phyloP scores from a whole-genome alignment of 108 stramenopile species.

The Cyclotella baltica region DNA sequence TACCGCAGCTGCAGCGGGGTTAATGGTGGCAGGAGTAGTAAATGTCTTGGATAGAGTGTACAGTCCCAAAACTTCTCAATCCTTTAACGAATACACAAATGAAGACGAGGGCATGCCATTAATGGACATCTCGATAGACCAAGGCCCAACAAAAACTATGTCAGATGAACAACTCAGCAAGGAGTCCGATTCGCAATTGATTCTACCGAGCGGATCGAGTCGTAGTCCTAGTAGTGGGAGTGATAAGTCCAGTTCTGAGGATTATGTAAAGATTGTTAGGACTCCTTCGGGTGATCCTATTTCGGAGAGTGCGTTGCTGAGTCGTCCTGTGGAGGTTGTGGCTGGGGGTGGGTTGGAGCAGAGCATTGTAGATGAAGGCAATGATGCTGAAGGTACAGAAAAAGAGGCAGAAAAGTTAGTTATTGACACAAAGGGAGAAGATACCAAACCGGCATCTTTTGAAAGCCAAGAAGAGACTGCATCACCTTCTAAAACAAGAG shows the following conservation, averaged over 20 bases:
- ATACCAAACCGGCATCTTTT: too few species aligned
- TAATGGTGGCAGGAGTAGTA: constrained; percentile 3
- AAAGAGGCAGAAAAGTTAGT: neutral
- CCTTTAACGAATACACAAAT: neutral
- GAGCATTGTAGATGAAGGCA: neutral
- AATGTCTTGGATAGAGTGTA: constrained; percentile 8
- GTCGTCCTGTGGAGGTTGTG: constrained; percentile 15
- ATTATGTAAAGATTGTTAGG: constrained; percentile 27
- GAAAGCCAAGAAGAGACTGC: too few species aligned
- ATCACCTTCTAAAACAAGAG: too few species aligned
- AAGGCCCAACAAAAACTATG: neutral
- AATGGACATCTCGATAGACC: neutral
- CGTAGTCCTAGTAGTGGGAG: neutral
- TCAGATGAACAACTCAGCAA: neutral
- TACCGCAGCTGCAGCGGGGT: neutral
- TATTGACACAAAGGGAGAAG: neutral
- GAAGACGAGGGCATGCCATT: constrained; percentile 6
- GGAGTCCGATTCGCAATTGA: constrained; percentile 1
- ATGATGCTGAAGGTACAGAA: neutral
- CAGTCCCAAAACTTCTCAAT: neutral
- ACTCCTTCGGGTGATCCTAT: constrained; percentile 17
- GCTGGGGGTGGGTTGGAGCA: neutral
- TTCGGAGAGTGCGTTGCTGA: constrained; percentile 19
- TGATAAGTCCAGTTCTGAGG: constrained; percentile 11
- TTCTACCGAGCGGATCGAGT: neutral